Evolutionary conservation across 106 monocot genomes (phyloP), one percentile per base, ranked within the genome.

Genomic region (Acanthochlamys bracteata): DNA sequence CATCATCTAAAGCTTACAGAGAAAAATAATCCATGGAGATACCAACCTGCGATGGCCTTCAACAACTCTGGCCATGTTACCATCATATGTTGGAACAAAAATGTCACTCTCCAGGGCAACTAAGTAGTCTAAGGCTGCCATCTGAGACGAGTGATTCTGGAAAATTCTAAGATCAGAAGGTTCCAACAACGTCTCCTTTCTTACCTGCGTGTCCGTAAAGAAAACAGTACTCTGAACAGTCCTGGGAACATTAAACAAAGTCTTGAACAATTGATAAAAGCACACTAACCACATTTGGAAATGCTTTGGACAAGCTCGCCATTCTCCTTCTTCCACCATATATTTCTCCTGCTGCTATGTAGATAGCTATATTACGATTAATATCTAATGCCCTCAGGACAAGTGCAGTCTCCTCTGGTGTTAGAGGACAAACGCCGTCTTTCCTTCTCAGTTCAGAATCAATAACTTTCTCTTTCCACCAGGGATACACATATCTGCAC

Each of bases 391-490:
- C 95, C 70, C 75, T 84, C 22, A 95, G 54, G 42, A 84, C 66
- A 7, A 95, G 74, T 59, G 90, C 70, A 15, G 90, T 87, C 66
- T 95, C 95, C 73, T 95, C 95, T 43, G 95, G 95, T 21, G 95
- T 95, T 84, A 95, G 71, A 39, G 95, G 95, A 57, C 95, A 95
- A 15, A 87, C 76, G 25, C 95, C 95, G 55, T 95, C 84, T 75
- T 78, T 90, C 45, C 95, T 82, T 69, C 82, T 95, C 68, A 71
- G 17, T 10, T 90, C 90, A n/a, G 90, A 90, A 55, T 90, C 51
- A 25, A 95, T 90, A 7, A 86, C 69, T 63, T 95, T 95, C 69
- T 95, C 95, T 72, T 95, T 95, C 95, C 95, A 95, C 95, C 95
- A 95, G 19, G 90, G 95, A 74, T 95, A 95, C 12, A 84, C 95